Evolutionary conservation across 1,284 basidiomycete genomes (phyloP).

Genomic region (Nidula niveotomentosa): DNA sequence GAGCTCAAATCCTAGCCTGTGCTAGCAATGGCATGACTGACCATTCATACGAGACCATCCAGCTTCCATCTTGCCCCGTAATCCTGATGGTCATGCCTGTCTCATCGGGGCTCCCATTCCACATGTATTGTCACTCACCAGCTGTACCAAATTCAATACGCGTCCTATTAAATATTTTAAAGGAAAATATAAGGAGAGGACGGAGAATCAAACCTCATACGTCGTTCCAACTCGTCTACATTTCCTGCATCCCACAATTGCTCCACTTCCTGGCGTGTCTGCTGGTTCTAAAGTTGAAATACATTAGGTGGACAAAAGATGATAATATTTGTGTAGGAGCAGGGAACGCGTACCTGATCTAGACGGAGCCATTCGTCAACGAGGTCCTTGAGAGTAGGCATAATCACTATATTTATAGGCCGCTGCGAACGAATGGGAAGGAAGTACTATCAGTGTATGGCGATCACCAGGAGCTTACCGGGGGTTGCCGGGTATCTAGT

Average conservation of each 20-base stretch:
- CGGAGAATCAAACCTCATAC: constrained; percentile 47
- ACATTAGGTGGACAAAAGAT: not conserved
- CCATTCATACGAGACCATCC: constrained; percentile 86
- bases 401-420: no score
- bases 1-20: not conserved
- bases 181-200: constrained; percentile 4
- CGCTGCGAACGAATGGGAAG: not conserved
- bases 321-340: not conserved
- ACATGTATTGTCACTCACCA: constrained; percentile 38
- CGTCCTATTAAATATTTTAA: constrained; percentile 32
- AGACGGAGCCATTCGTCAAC: constrained; percentile 57
- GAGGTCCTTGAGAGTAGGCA: constrained; percentile 23
- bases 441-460: no score
- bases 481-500: no score
- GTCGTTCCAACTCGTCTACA: constrained; percentile 48
- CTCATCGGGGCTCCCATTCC: not conserved
- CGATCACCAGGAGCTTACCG: no score
- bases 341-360: constrained; percentile 41
- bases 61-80: constrained; percentile 82
- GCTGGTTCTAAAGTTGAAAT: constrained; percentile 44
- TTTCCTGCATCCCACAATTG: constrained; percentile 44
- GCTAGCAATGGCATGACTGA: constrained; percentile 11
- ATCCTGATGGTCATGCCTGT: constrained; percentile 40
- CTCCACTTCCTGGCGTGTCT: constrained; percentile 55
- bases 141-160: constrained; percentile 88